Conservation (phyloP, 2,329 filamentous ascomycete genomes). For the Monosporascus sp. region DNA sequence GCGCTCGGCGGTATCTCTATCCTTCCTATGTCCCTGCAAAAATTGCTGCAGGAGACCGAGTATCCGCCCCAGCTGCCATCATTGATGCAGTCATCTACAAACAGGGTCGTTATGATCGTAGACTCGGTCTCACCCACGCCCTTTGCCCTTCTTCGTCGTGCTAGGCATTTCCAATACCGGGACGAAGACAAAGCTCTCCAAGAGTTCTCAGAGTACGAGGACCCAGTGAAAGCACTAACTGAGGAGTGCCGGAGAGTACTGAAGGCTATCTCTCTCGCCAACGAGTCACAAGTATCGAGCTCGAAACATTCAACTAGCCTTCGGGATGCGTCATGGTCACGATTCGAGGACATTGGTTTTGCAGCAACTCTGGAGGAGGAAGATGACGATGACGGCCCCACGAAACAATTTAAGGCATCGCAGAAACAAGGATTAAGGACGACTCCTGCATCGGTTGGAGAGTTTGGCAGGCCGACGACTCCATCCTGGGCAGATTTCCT, state of each 20-base stretch:
- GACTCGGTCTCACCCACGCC: conserved; percentile 91
- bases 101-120: conserved; percentile 94
- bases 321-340: conserved; percentile 88
- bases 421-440: conserved; percentile 50
- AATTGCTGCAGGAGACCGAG: conserved; percentile 84
- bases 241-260: conserved; percentile 92
- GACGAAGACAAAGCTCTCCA: conserved; percentile 82
- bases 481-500: conserved; percentile 98
- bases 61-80: conserved; percentile 80
- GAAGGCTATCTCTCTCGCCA: conserved; percentile 79
- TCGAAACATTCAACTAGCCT: conserved; percentile 66
- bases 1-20: conserved; percentile 73
- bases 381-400: conserved; percentile 56
- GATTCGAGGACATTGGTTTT: conserved; percentile 94
- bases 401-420: conserved; percentile 33
- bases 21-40: conserved; percentile 85
- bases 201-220: conserved; percentile 81
- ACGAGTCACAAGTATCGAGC: conserved; percentile 73
- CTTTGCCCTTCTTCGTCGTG: conserved; percentile 81
- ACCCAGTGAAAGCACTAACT: conserved; percentile 80
- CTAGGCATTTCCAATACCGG: conserved; percentile 92
- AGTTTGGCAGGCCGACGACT: conserved; percentile 76
- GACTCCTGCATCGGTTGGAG: conserved; percentile 61
- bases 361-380: conserved; percentile 68
- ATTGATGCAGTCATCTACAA: conserved; percentile 72